Evolutionary conservation across 2,329 filamentous ascomycete species (phyloP).

Genomic region (Penicillium capsulatum): DNA sequence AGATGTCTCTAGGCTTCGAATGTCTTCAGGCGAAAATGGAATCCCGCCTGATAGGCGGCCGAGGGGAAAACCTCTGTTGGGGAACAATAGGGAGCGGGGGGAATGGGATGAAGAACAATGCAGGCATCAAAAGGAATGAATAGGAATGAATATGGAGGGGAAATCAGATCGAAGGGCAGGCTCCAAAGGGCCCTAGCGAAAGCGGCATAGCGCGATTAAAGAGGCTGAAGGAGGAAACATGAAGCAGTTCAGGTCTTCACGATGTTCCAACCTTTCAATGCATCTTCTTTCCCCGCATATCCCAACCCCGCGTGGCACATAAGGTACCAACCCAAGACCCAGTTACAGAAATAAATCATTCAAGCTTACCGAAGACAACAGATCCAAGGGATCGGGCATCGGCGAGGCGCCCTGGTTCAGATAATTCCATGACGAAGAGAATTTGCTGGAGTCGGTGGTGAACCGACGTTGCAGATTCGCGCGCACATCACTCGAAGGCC

Average conservation of each 20-base stretch:
- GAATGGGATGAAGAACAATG: neutral
- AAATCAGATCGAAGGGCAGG: no score
- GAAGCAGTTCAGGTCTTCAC: no score
- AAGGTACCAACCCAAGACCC: neutral
- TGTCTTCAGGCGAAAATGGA: neutral
- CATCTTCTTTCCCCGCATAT: no score
- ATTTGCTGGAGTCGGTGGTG: slow-evolving; percentile 82
- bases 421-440: slow-evolving; percentile 65
- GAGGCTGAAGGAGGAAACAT: no score
- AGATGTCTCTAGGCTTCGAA: neutral
- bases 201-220: no score
- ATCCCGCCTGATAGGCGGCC: neutral
- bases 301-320: no score
- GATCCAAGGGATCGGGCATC: slow-evolving; percentile 52
- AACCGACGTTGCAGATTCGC: slow-evolving; percentile 82
- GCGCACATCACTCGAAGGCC: slow-evolving; percentile 63
- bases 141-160: no score
- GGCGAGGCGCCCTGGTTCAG: slow-evolving; percentile 56
- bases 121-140: no score
- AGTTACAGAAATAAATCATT: neutral
- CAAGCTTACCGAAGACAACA: slow-evolving; percentile 50
- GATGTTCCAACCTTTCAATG: no score
- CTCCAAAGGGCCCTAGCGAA: no score
- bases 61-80: no score
- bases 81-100: neutral